Base-by-base conservation (phyloP, 805 yeast species). In the Saccharomycopsis guyanensis region DNA sequence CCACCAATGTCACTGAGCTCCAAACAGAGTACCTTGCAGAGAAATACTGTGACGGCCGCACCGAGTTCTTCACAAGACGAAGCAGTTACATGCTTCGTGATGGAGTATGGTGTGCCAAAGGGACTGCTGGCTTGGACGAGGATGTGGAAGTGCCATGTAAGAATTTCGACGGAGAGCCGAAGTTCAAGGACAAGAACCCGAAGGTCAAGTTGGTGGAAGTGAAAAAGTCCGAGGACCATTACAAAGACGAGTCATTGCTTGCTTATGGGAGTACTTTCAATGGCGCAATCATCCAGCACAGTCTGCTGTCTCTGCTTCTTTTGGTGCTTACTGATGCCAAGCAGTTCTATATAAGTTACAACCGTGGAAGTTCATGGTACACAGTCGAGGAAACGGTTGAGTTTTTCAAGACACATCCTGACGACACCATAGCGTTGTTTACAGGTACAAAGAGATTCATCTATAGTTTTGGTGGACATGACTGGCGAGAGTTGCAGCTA, bases 391-490 rank as follows among this genome's bases (percentile, higher is more conserved):
- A 12, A 68, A 73, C 6, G 10, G 29, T 25, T 25, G 10, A 10
- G 10, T 7, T 25, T 6, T 25, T 25, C 10, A 6, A 25, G 29
- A 25, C 29, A 25, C 29, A 25, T 10, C 10, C 10, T 10, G 29
- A 25, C 6, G 29, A 6, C 10, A 25, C 29, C 29, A 25, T 25
- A 10, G n/a, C n/a, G n/a, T 25, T 25, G 29, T 25, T 25, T 6
- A 25, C 29, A 25, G 10, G 10, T 10, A 25, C 29, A 6, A 25
- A 25, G 39, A 65, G 66, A 2, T 72, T 79, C 2, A 81, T 66
- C 55, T 72, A 85, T 8, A 83, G 96, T 0, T 80, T 73, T 55
- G 80, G 86, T 38, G 91, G 89, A 12, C 57, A 62, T 3, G 56
- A 57, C 1, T 75, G 84, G 65, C 59, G 59, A 22, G 57, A 55